Percentiles rank a stretch among this genome's conserved stretches.
Conservation (phyloP, 805 yeast species). For the Ogataea ganodermae region DNA sequence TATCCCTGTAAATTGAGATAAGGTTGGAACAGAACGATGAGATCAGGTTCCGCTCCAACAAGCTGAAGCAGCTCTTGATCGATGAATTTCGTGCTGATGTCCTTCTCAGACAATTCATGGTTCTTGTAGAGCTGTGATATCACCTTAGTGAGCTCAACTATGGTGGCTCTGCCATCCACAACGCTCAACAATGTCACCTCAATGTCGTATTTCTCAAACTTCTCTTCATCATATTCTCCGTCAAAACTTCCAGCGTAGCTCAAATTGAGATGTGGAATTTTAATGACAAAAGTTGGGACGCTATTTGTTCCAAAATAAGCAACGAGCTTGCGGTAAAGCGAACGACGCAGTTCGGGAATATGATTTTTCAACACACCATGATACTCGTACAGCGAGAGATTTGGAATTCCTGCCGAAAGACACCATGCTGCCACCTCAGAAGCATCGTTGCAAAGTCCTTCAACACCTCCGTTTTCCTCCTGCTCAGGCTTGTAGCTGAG, state of each 20-base stretch:
- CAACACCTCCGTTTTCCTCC: slow-evolving; percentile 87
- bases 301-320: slow-evolving; percentile 73
- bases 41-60: slow-evolving; percentile 92
- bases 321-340: slow-evolving; percentile 58
- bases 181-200: slow-evolving; percentile 67
- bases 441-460: slow-evolving; percentile 74
- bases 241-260: slow-evolving; percentile 44
- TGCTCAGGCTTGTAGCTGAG: slow-evolving; percentile 70
- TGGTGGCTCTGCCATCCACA: slow-evolving; percentile 86
- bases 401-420: slow-evolving; percentile 79
- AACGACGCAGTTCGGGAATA: slow-evolving; percentile 56
- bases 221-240: slow-evolving; percentile 31
- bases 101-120: slow-evolving; percentile 60
- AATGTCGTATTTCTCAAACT: slow-evolving; percentile 42
- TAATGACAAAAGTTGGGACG: slow-evolving; percentile 62
- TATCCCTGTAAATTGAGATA: slow-evolving; percentile 85
- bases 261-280: slow-evolving; percentile 66
- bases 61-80: slow-evolving; percentile 72
- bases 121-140: slow-evolving; percentile 72
- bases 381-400: slow-evolving; percentile 74
- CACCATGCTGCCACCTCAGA: slow-evolving; percentile 87
- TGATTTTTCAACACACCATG: slow-evolving; percentile 65
- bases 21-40: slow-evolving; percentile 84
- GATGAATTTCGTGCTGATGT: slow-evolving; percentile 72
- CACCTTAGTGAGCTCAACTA: slow-evolving; percentile 84